phyloP scores from a whole-genome alignment of 192 early-diverging fungal species.

The Backusella sp. region DNA sequence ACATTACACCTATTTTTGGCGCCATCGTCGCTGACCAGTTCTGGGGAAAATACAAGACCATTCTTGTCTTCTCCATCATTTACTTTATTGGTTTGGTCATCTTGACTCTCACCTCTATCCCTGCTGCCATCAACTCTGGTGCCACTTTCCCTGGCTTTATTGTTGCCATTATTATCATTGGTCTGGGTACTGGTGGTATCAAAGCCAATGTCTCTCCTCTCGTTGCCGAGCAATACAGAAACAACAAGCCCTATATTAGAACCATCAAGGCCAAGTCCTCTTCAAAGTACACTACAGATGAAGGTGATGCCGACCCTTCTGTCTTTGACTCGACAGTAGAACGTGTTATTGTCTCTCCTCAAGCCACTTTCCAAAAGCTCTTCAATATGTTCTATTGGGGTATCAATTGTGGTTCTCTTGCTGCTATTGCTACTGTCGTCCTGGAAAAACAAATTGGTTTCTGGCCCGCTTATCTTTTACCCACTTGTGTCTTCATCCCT shows the following conservation, averaged over 20 bases:
- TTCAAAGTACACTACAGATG: background rate
- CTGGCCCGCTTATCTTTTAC: constrained; percentile 53
- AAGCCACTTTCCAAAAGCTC: constrained; percentile 67
- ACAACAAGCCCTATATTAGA: constrained; percentile 56
- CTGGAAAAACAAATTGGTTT: constrained; percentile 56
- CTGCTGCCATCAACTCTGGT: constrained; percentile 44
- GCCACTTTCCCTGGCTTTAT: constrained; percentile 62
- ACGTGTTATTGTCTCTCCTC: constrained; percentile 61
- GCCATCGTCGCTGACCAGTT: constrained; percentile 53
- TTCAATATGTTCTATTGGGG: constrained; percentile 84
- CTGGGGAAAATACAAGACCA: constrained; percentile 72
- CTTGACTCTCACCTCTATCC: constrained; percentile 59
- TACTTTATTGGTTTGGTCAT: constrained; percentile 64
- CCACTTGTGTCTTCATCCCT: constrained; percentile 49
- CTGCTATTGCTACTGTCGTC: constrained; percentile 46
- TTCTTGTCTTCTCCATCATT: constrained; percentile 55
- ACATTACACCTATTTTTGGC: constrained; percentile 26
- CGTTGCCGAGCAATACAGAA: constrained; percentile 67
- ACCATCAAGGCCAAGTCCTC: constrained; percentile 32
- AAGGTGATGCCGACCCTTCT: background rate
- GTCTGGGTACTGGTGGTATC: constrained; percentile 58
- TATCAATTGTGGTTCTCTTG: constrained; percentile 67
- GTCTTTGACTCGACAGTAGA: constrained; percentile 37
- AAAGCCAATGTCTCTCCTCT: constrained; percentile 73
- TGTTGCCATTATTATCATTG: constrained; percentile 67